Percentiles rank a stretch among this genome's conserved stretches.
Evolutionary conservation across 2,329 filamentous ascomycete species (phyloP).

Genomic region (Mycogone perniciosa): DNA sequence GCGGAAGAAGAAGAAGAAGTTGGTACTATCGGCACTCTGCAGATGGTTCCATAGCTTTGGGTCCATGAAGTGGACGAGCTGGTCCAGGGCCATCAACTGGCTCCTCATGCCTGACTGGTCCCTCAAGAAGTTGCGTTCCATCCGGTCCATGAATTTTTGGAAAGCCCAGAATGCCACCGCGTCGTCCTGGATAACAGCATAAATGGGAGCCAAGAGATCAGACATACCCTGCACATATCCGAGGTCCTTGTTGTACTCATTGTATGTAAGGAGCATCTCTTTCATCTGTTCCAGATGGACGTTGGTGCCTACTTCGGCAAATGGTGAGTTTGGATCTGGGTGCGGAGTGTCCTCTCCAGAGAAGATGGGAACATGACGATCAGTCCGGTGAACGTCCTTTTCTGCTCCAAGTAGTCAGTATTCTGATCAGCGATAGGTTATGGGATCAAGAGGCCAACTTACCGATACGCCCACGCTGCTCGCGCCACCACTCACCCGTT

Average conservation of each 20-base stretch:
- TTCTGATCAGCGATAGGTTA: background rate
- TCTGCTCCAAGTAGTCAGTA: constrained; percentile 50
- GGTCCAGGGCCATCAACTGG: constrained; percentile 84
- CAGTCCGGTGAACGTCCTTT: constrained; percentile 96
- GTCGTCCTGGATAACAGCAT: constrained; percentile 95
- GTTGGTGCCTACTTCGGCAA: constrained; percentile 87
- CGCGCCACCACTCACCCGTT: constrained; percentile 91
- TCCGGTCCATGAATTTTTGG: constrained; percentile 91
- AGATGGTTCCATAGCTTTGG: constrained; percentile 89
- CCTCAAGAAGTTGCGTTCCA: constrained; percentile 94
- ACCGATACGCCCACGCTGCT: constrained; percentile 92
- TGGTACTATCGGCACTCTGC: constrained; percentile 85
- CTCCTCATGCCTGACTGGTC: constrained; percentile 95
- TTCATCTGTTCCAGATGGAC: constrained; percentile 98
- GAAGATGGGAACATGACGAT: constrained; percentile 91
- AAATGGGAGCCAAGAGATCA: constrained; percentile 89
- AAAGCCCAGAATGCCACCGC: constrained; percentile 97
- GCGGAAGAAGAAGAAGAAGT: constrained; percentile 99
- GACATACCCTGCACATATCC: constrained; percentile 99
- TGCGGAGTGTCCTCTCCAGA: constrained; percentile 94
- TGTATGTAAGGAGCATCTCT: constrained; percentile 97
- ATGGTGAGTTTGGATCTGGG: constrained; percentile 91
- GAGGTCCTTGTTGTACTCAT: constrained; percentile 92
- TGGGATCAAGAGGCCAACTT: constrained; percentile 31
- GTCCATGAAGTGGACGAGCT: constrained; percentile 94